Percentiles rank a stretch among this genome's conserved stretches.
Evolutionary conservation across 441 rosid species (phyloP).

Genomic region (Brassica balearica): DNA sequence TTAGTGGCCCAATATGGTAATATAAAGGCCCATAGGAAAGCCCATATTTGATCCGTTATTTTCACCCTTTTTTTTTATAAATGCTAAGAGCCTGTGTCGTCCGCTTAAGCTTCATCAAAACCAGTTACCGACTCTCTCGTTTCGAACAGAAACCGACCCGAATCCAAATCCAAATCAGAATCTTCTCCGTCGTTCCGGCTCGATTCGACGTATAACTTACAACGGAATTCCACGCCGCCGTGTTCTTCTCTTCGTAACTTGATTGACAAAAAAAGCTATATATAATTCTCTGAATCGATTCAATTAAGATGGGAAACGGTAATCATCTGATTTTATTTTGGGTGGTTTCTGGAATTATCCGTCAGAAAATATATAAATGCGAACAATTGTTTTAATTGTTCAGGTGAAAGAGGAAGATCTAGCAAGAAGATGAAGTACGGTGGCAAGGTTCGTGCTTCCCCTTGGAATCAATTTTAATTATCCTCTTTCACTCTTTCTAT

Average conservation of each 20-base stretch:
- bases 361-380: not conserved
- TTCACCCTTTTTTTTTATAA: not conserved
- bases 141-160: not conserved
- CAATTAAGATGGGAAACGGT: too few species aligned
- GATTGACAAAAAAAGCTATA: too few species aligned
- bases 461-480: not conserved
- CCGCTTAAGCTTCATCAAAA: not conserved
- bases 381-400: constrained; percentile 25
- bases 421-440: constrained; percentile 64
- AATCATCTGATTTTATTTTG: too few species aligned
- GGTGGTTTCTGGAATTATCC: too few species aligned
- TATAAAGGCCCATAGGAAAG: not conserved
- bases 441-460: constrained; percentile 54
- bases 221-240: not conserved
- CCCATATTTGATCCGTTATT: not conserved
- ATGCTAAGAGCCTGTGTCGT: not conserved
- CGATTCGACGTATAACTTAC: not conserved
- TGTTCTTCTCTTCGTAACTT: not conserved
- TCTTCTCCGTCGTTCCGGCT: not conserved
- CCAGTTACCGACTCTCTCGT: not conserved
- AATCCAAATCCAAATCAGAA: not conserved
- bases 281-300: too few species aligned
- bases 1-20: not conserved
- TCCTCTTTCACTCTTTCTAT: not conserved
- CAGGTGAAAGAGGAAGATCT: constrained; percentile 73